Evolutionary conservation across 2,329 filamentous ascomycete genomes (phyloP).

Genomic region (Cladosporium sp.): DNA sequence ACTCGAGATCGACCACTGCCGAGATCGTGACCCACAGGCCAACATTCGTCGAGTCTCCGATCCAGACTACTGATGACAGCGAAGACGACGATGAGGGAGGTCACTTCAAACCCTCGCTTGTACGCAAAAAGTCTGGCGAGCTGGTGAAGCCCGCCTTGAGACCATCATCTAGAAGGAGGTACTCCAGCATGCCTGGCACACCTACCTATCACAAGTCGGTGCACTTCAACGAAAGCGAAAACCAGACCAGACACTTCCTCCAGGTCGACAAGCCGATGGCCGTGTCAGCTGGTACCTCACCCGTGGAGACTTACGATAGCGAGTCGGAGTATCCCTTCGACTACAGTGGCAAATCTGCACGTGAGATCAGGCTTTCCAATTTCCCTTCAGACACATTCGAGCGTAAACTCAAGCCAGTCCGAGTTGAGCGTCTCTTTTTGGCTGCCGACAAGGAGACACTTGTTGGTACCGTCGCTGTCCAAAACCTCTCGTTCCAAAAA

Average conservation of each 20-base stretch:
- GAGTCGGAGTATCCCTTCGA: constrained; percentile 88
- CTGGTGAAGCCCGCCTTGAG: constrained; percentile 89
- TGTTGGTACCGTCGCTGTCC: constrained; percentile 78
- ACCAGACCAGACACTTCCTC: constrained; percentile 93
- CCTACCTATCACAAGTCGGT: constrained; percentile 95
- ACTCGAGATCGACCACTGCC: constrained; percentile 60
- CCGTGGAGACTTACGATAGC: constrained; percentile 82
- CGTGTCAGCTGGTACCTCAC: constrained; percentile 91
- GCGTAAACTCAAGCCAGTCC: constrained; percentile 67
- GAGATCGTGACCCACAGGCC: constrained; percentile 49
- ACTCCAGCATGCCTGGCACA: constrained; percentile 95
- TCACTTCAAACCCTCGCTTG: constrained; percentile 74
- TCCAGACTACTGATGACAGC: constrained; percentile 50
- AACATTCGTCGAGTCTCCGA: constrained; percentile 47
- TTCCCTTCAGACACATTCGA: constrained; percentile 70
- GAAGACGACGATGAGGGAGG: constrained; percentile 56
- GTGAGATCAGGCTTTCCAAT: constrained; percentile 83
- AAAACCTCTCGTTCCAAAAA: constrained; percentile 90
- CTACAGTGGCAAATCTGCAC: constrained; percentile 65
- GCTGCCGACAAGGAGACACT: constrained; percentile 85
- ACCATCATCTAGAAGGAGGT: constrained; percentile 73
- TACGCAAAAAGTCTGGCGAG: constrained; percentile 97
- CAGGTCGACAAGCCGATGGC: constrained; percentile 93
- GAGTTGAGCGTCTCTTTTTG: constrained; percentile 82
- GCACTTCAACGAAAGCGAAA: constrained; percentile 96